These are phyloP conservation scores for Globisporangium cystogenes DNA, from an alignment of 352 stramenopile genomes.

Conservation along the genomic window DNA sequence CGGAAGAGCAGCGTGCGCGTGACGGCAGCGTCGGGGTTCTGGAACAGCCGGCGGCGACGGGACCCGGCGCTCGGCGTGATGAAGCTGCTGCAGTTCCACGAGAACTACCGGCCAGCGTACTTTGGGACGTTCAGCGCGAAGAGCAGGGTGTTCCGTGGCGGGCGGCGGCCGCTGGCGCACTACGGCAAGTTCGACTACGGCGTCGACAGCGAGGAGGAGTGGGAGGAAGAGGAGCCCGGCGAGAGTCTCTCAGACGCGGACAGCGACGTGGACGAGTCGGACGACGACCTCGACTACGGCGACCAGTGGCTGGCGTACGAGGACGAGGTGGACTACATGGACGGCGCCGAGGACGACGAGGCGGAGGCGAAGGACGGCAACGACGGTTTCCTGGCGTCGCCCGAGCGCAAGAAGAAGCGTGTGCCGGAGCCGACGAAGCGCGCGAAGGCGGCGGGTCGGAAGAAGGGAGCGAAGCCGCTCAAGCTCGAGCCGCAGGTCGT, in stretches of 20 bases:
- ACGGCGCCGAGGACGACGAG: conserved; percentile 27
- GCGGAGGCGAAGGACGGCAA: conserved; percentile 12
- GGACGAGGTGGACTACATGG: conserved; percentile 84
- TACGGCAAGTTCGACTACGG: conserved; percentile 66
- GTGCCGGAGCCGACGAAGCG: conserved; percentile 43
- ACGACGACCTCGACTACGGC: conserved; percentile 78
- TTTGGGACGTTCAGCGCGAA: conserved; percentile 69
- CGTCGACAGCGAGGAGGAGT: conserved; percentile 85
- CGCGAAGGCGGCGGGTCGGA: conserved; percentile 19
- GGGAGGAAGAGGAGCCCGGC: conserved; percentile 84
- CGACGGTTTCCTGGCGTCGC: conserved; percentile 17
- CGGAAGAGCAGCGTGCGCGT: conserved; percentile 16
- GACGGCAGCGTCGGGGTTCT: conserved; percentile 20
- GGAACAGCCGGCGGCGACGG: conserved; percentile 43
- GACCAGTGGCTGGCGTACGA: conserved; percentile 86
- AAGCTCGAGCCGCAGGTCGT: conserved; percentile 63
- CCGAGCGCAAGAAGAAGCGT: conserved; percentile 42
- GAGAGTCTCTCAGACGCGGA: conserved; percentile 76
- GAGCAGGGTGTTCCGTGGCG: conserved; percentile 47
- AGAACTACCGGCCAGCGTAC: conserved; percentile 78
- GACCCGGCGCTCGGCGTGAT: conserved; percentile 64
- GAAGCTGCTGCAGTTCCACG: conserved; percentile 86
- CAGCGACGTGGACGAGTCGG: conserved; percentile 65
- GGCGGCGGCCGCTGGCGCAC: conserved; percentile 58
- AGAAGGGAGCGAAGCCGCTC: conserved; percentile 55